Base-by-base conservation (phyloP, 345 rosid species). In the Camelina sativa region DNA sequence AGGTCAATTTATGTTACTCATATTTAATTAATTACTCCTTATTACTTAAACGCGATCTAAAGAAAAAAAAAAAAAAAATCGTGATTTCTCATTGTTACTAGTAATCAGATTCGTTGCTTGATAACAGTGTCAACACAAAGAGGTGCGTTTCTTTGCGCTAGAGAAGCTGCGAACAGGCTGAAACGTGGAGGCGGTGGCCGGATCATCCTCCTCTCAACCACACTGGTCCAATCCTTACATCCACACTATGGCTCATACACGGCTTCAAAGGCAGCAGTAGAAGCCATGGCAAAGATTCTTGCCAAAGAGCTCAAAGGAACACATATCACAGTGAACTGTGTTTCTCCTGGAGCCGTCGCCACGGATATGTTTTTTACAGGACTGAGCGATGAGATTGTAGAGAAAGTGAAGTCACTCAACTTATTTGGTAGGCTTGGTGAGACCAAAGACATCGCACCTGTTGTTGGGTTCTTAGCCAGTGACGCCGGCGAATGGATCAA, bases 401-500 rank as follows among this genome's bases (percentile, higher is more conserved):
- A 76, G 62, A 61, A 41, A 11, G 32, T 8, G 4, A 62, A 13
- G 73, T 65, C 20, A 61, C 71, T 25, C 59, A 77, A 44, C 9
- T 4, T 72, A 0, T 75, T 59, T 40, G 50, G 65, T 38, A 67
- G 86, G 62, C 75, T 83, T 4, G 82, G 86, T 30, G 56, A 72
- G 75, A 23, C 70, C 32, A 63, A 83, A 60, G 84, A 83, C 72
- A 78, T 83, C 0, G 76, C 79, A 7, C 79, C 76, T 8, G 50
- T 83, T 37, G 84, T 83, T 11, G 82, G 81, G 12, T 83, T 83
- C 75, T 76, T 81, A 74, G 86, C 86, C 1, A 60, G 75, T 46
- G 86, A 81, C 62, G 82, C 75, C 6, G 48, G 76, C 4, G 82
- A 80, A 62, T 84, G 87, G 87, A 46, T 82, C 30, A 84, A 84